These are phyloP conservation scores for Fusarium humuli DNA, from an alignment of 2,329 filamentous ascomycete species.

Conservation along the genomic window DNA sequence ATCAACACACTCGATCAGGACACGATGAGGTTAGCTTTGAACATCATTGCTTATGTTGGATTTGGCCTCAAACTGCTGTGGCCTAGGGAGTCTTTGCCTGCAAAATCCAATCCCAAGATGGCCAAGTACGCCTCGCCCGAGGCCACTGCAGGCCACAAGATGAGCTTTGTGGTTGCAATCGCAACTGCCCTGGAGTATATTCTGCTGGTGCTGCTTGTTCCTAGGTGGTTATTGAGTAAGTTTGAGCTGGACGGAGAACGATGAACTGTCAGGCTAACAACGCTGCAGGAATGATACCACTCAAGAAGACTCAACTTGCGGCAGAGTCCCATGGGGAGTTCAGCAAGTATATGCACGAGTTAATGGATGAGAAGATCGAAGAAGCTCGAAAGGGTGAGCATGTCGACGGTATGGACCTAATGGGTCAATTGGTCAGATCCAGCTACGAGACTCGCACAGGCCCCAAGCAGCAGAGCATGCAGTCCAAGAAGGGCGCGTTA, in stretches of 20 bases:
- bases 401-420: conserved; percentile 63
- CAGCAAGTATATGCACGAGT: conserved; percentile 75
- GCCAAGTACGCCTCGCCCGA: conserved; percentile 62
- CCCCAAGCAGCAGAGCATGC: background rate
- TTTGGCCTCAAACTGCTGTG: conserved; percentile 73
- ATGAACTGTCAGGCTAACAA: conserved; percentile 13
- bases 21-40: conserved; percentile 70
- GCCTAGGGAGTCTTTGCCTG: conserved; percentile 69
- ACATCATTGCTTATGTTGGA: conserved; percentile 74
- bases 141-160: conserved; percentile 64
- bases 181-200: conserved; percentile 72
- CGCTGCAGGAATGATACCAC: conserved; percentile 58
- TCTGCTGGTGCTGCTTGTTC: conserved; percentile 69
- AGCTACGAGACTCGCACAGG: conserved; percentile 47
- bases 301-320: conserved; percentile 63
- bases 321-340: conserved; percentile 71
- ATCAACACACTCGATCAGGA: conserved; percentile 70
- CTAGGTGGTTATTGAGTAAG: conserved; percentile 66
- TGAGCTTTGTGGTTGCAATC: conserved; percentile 75
- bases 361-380: conserved; percentile 70
- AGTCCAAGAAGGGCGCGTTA: conserved; percentile 54
- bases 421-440: conserved; percentile 62
- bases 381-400: conserved; percentile 53
- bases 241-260: conserved; percentile 4
- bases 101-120: conserved; percentile 57